Base-by-base conservation (phyloP, 2,329 filamentous ascomycete genomes). In the Metarhizium album region DNA sequence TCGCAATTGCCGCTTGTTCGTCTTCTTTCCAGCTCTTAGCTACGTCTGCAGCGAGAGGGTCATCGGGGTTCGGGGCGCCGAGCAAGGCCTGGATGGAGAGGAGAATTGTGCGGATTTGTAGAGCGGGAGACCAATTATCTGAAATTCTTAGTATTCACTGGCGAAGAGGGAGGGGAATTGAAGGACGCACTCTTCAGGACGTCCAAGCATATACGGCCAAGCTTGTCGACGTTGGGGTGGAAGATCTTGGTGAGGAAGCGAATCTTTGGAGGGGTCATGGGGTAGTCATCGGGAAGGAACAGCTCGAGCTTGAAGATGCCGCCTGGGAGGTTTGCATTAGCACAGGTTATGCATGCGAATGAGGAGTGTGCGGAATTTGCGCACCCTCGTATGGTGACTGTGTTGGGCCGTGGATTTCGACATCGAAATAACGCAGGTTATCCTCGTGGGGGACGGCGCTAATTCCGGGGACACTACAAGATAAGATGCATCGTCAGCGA, bases 231-330 rank as follows among this genome's bases (percentile, higher is more conserved):
- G 68, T 98, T 98, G 48, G 93, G 93, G 68, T 98, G 94, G 71
- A 97, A 98, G 69, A 98, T 97, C 73, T 95, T 96, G 61, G 94
- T 98, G 48, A 98, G 77, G 71, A 98, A 98, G 50, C 93, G 87
- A 64, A 98, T 96, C 76, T 96, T 96, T 45, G 93, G 93, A 49
- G 93, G 91, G 33, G 90, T 95, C 93, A 98, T 98, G 42, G 93
- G 93, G 68, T 98, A 98, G 73, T 98, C 93, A 64, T 98, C 93
- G 43, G 94, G 94, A 23, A 98, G 79, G 69, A 98, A 98, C 20
- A 98, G 82, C 70, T 98, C 93, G 55, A 97, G 85, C 70, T 94
- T 91, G 77, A 98, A 98, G 57, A 95, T 79, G 46, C 94, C 93
- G 50, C 78, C 78, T 82, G 52, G 27, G 24, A 47, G 9, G 4